Percentiles rank a stretch among this genome's conserved stretches.
Conservation (phyloP, 306 rosid genomes). For the Cicer pinnatifidum region DNA sequence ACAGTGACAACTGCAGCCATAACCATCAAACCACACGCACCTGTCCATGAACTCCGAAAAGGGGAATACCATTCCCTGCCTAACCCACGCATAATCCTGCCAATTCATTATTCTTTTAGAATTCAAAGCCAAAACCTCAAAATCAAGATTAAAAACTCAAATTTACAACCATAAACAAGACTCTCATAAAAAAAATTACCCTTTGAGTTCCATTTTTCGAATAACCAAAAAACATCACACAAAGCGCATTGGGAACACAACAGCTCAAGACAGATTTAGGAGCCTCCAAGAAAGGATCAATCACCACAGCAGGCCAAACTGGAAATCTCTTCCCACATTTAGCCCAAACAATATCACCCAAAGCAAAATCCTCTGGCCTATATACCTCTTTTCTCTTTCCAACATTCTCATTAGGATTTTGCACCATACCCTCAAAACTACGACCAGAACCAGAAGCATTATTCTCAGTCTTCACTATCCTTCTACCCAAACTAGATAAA, state of each 20-base stretch:
- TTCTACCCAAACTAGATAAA: conserved; percentile 41
- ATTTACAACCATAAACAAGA: background rate
- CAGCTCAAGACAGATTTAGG: conserved; percentile 77
- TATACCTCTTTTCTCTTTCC: conserved; percentile 66
- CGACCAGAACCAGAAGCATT: conserved; percentile 54
- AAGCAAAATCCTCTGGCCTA: conserved; percentile 78
- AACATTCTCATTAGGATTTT: conserved; percentile 40
- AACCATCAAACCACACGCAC: conserved; percentile 51
- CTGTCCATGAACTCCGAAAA: conserved; percentile 76
- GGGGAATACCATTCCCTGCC: conserved; percentile 91
- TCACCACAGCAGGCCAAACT: conserved; percentile 95
- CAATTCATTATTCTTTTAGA: conserved; percentile 41
- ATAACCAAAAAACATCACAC: conserved; percentile 94
- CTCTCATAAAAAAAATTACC: conserved; percentile 50
- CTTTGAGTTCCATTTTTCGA: conserved; percentile 87
- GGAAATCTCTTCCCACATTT: conserved; percentile 94
- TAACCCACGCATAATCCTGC: conserved; percentile 99
- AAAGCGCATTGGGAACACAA: conserved; percentile 71
- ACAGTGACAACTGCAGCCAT: conserved; percentile 28
- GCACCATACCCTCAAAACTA: conserved; percentile 51
- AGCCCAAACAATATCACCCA: conserved; percentile 97
- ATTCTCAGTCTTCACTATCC: conserved; percentile 42
- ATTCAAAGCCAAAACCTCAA: conserved; percentile 9
- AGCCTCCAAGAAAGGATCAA: conserved; percentile 85
- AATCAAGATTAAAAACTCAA: conserved; percentile 7